Conservation (phyloP, 2,329 filamentous ascomycete genomes). For the Fusarium vanettenii region DNA sequence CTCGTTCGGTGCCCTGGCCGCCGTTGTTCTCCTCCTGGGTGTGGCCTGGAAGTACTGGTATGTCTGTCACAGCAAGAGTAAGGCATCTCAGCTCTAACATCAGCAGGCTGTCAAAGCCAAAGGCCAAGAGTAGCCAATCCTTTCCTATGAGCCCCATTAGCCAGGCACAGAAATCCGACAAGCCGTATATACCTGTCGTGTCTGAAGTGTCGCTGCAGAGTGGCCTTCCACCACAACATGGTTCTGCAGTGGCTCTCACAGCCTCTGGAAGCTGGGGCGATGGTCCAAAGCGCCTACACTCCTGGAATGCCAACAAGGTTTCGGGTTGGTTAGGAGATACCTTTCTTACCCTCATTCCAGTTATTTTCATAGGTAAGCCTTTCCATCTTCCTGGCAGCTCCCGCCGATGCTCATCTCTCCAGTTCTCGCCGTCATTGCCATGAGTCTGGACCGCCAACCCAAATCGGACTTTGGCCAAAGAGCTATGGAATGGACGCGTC, state of each 20-base stretch:
- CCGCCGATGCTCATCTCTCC: not conserved
- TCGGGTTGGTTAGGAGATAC: not conserved
- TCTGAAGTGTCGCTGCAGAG: not conserved
- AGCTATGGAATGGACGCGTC: not conserved
- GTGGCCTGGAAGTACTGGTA: not conserved
- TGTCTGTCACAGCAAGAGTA: not conserved
- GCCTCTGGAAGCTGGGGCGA: not conserved
- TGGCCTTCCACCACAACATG: not conserved
- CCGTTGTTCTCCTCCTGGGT: not conserved
- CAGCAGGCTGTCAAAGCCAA: not conserved
- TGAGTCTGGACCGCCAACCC: conserved; percentile 3
- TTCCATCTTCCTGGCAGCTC: not conserved
- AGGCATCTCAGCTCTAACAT: not conserved
- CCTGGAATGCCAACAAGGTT: not conserved
- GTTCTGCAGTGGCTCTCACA: not conserved
- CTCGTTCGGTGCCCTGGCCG: not conserved
- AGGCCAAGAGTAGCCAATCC: not conserved
- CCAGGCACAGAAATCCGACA: not conserved
- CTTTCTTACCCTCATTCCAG: not conserved
- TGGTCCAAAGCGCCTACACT: not conserved
- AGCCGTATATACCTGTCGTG: not conserved
- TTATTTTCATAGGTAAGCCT: not conserved
- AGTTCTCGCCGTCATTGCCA: not conserved
- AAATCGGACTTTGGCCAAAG: not conserved
- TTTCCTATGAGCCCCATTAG: not conserved